Conservation (phyloP, 768 basidiomycete species). For the Crucibulum laeve region DNA sequence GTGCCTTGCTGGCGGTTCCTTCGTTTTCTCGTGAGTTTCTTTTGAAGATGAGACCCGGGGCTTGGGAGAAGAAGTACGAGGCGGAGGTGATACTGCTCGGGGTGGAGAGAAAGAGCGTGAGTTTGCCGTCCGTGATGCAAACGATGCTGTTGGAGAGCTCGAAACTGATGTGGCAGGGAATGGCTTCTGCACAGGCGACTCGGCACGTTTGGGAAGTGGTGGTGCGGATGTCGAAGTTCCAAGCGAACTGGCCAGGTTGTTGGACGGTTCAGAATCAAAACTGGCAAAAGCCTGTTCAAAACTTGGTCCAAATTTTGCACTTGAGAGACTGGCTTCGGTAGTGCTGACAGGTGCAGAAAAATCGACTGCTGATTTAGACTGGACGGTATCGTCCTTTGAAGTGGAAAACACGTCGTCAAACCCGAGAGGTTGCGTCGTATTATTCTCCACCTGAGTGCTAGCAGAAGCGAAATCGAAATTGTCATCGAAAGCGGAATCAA, state of each 20-base stretch:
- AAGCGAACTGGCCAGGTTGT: constrained; percentile 37
- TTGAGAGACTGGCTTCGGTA: background rate
- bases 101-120: constrained; percentile 21
- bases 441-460: too few species aligned
- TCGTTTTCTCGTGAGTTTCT: constrained; percentile 52
- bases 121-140: constrained; percentile 27
- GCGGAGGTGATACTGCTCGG: constrained; percentile 41
- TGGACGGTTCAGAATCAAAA: constrained; percentile 31
- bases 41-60: constrained; percentile 56
- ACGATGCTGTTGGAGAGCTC: constrained; percentile 28
- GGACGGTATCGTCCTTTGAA: background rate
- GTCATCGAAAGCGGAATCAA: constrained; percentile 55
- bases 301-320: constrained; percentile 10
- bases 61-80: constrained; percentile 54
- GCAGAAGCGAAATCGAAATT: constrained; percentile 60
- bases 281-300: constrained; percentile 58
- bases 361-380: constrained; percentile 14
- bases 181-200: constrained; percentile 16
- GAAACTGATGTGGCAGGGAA: constrained; percentile 30
- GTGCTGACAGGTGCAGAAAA: constrained; percentile 1
- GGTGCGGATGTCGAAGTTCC: constrained; percentile 27
- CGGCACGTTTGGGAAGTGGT: constrained; percentile 11
- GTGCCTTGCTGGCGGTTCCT: constrained; percentile 52
- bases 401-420: constrained; percentile 1
- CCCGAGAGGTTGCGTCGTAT: background rate